Conservation (phyloP, 1,139 yeast species). For the Blastobotrys malaysiensis region DNA sequence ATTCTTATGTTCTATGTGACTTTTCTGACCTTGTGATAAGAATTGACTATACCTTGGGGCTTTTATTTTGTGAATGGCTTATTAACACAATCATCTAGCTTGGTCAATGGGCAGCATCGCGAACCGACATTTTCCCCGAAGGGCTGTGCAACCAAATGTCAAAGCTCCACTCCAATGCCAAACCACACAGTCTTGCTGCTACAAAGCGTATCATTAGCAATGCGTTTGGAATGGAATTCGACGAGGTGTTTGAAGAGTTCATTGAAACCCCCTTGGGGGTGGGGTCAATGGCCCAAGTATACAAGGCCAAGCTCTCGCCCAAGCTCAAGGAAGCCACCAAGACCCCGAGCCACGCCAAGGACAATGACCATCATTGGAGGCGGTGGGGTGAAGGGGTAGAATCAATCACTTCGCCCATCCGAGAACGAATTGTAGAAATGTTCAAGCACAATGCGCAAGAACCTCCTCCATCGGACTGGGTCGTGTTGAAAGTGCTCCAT, state of each 20-base stretch:
- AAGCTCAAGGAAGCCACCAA: slow-evolving; percentile 3
- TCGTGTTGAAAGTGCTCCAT: slow-evolving; percentile 89
- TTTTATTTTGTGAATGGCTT: slow-evolving; percentile 4
- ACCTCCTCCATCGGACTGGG: slow-evolving; percentile 45
- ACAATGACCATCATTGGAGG: background rate
- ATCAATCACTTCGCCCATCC: background rate
- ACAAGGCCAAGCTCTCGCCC: slow-evolving; percentile 55
- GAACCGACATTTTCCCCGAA: slow-evolving; percentile 86
- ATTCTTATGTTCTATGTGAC: slow-evolving; percentile 2
- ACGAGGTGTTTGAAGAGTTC: slow-evolving; percentile 79
- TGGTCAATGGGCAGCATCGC: slow-evolving; percentile 99
- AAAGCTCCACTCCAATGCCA: slow-evolving; percentile 75
- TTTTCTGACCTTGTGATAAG: background rate
- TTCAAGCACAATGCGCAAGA: slow-evolving; percentile 2
- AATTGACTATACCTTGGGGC: background rate
- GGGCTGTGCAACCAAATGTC: slow-evolving; percentile 76
- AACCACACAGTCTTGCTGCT: slow-evolving; percentile 58
- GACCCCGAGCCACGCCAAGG: background rate
- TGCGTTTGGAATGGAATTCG: slow-evolving; percentile 58
- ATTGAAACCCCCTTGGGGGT: slow-evolving; percentile 76
- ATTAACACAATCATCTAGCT: slow-evolving; percentile 33
- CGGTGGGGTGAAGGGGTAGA: background rate
- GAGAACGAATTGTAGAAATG: background rate
- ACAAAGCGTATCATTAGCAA: slow-evolving; percentile 56
- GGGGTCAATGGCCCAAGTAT: slow-evolving; percentile 97